Conservation (phyloP, 2,329 filamentous ascomycete genomes). For the Colletotrichum paranaense region DNA sequence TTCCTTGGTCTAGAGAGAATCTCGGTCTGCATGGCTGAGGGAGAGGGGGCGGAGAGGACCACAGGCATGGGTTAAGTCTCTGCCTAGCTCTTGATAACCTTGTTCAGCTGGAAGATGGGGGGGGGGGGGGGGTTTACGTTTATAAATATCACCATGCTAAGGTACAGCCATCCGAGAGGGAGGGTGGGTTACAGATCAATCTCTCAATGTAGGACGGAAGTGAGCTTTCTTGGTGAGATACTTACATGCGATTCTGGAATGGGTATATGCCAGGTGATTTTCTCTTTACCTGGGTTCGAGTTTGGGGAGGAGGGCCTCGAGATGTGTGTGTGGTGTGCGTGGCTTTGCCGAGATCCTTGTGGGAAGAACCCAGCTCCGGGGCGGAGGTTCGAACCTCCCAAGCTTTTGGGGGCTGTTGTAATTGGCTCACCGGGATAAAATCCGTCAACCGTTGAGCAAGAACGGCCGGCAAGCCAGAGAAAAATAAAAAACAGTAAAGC, state of each 20-base stretch:
- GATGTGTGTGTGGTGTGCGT: neutral
- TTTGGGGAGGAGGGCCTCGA: neutral
- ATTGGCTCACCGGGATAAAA: neutral
- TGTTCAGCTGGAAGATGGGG: neutral
- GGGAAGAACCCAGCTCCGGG: neutral
- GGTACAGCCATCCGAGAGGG: neutral
- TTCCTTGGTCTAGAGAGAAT: neutral
- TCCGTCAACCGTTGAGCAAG: neutral
- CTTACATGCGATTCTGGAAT: neutral
- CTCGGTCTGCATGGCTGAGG: neutral
- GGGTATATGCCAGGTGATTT: neutral
- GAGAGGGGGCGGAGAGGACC: neutral
- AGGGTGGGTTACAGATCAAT: neutral
- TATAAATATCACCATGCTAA: slow-evolving; percentile 6
- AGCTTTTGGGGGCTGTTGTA: neutral
- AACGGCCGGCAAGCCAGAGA: neutral
- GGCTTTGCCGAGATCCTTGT: neutral
- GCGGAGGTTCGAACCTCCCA: neutral
- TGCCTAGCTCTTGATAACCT: neutral
- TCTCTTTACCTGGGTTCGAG: neutral
- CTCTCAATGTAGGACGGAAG: neutral
- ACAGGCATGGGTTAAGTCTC: neutral
- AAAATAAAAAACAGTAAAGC: neutral
- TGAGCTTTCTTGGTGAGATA: neutral
- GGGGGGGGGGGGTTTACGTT: neutral